phyloP scores from a whole-genome alignment of 2,329 filamentous ascomycete genomes.

The Metarhizium sp. region DNA sequence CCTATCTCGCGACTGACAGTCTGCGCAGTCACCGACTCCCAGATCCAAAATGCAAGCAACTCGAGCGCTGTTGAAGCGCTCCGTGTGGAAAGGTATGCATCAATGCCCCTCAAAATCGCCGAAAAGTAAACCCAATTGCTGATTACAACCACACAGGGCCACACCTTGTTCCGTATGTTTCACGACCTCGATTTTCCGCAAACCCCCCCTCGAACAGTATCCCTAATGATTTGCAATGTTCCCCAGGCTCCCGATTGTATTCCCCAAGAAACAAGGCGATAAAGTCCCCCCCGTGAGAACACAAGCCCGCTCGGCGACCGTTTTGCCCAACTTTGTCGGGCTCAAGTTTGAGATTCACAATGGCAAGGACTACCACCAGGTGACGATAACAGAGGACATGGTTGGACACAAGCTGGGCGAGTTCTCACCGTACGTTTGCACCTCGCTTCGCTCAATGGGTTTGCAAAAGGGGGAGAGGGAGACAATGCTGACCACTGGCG shows the following conservation, averaged over 20 bases:
- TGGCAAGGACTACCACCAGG: conserved; percentile 75
- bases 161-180: conserved; percentile 43
- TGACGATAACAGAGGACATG: conserved; percentile 89
- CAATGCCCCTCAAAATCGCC: not conserved
- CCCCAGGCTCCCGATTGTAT: conserved; percentile 52
- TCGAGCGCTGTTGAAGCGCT: conserved; percentile 59
- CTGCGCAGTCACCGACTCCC: not conserved
- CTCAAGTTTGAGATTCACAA: conserved; percentile 87
- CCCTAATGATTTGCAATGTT: conserved; percentile 5
- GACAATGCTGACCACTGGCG: not conserved
- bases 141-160: conserved; percentile 29
- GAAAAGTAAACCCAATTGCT: not conserved
- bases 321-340: conserved; percentile 86
- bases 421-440: conserved; percentile 66
- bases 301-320: conserved; percentile 78
- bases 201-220: not conserved
- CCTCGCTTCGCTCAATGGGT: too few relatives aligned
- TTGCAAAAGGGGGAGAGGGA: not conserved
- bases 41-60: conserved; percentile 55
- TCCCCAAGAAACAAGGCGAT: conserved; percentile 48
- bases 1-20: not conserved
- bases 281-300: conserved; percentile 68
- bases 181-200: not conserved
- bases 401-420: conserved; percentile 92
- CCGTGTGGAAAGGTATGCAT: conserved; percentile 74